phyloP scores from a whole-genome alignment of 2,329 filamentous ascomycete species.

The Simplicillium sp. region DNA sequence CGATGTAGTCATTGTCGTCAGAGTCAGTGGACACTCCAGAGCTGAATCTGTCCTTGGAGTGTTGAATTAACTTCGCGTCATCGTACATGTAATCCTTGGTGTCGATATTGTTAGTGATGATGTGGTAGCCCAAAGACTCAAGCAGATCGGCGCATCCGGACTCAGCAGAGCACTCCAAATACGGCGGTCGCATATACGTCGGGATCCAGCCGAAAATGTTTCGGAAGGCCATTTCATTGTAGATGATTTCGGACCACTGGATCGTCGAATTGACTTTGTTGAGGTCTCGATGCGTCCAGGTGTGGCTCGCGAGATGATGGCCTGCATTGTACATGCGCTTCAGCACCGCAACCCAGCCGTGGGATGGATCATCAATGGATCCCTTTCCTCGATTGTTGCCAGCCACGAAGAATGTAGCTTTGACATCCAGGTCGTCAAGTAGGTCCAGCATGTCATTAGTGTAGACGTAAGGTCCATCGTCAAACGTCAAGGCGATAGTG shows the following conservation, averaged over 20 bases:
- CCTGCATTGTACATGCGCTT: conserved; percentile 29
- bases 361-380: conserved; percentile 26
- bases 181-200: conserved; percentile 34
- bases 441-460: conserved; percentile 31
- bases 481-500: conserved; percentile 34
- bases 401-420: conserved; percentile 32
- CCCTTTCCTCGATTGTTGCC: conserved; percentile 31
- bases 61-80: conserved; percentile 35
- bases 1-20: conserved; percentile 30
- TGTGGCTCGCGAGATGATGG: conserved; percentile 37
- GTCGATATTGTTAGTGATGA: conserved; percentile 48
- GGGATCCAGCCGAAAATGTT: conserved; percentile 30
- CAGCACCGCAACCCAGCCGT: conserved; percentile 25
- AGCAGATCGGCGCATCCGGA: conserved; percentile 29
- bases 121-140: conserved; percentile 39
- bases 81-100: conserved; percentile 51
- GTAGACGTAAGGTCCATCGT: conserved; percentile 34
- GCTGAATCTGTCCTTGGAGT: conserved; percentile 29
- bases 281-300: conserved; percentile 36
- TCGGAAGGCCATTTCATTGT: conserved; percentile 34
- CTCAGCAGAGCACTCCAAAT: conserved; percentile 28
- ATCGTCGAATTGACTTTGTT: conserved; percentile 21
- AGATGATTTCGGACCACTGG: conserved; percentile 28
- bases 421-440: conserved; percentile 18
- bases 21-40: conserved; percentile 22